A percentile compares a stretch with the other conserved stretches of the same genome.
These are phyloP conservation scores for Silene vulgaris DNA, from an alignment of 179 eudicot genomes.

Conservation along the genomic window DNA sequence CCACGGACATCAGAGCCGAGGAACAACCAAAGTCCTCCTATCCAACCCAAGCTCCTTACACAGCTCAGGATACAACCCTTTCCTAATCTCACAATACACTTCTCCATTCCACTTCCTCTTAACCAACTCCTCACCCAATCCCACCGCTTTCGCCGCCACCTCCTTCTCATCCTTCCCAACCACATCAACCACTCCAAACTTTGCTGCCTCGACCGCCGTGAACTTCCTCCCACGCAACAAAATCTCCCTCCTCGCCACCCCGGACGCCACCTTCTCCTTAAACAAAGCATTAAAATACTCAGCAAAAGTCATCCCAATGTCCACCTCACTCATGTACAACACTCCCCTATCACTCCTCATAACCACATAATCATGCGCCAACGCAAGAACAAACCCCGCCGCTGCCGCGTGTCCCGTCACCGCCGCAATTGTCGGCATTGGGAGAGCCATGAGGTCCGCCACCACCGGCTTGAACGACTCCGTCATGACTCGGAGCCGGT, in stretches of 20 bases:
- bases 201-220: slow-evolving; percentile 53
- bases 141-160: slow-evolving; percentile 39
- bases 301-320: slow-evolving; percentile 63
- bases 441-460: slow-evolving; percentile 53
- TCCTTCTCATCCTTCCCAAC: slow-evolving; percentile 39
- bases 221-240: slow-evolving; percentile 51
- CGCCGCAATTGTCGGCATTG: slow-evolving; percentile 76
- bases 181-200: slow-evolving; percentile 50
- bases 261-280: slow-evolving; percentile 40
- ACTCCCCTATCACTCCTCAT: slow-evolving; percentile 60
- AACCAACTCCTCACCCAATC: slow-evolving; percentile 41
- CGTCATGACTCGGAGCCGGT: slow-evolving; percentile 35
- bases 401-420: slow-evolving; percentile 86
- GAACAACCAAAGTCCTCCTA: slow-evolving; percentile 20
- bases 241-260: slow-evolving; percentile 43
- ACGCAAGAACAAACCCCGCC: slow-evolving; percentile 57
- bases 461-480: slow-evolving; percentile 36
- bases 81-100: slow-evolving; percentile 63
- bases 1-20: slow-evolving; percentile 21
- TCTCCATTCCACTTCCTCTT: slow-evolving; percentile 52
- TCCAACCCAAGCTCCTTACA: slow-evolving; percentile 43
- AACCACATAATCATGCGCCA: slow-evolving; percentile 59
- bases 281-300: slow-evolving; percentile 54
- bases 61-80: slow-evolving; percentile 49
- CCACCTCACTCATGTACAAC: slow-evolving; percentile 76